A percentile compares a stretch with the other conserved stretches of the same genome.
Evolutionary conservation across 345 rosid genomes (phyloP).

Genomic region (Pistacia atlantica): DNA sequence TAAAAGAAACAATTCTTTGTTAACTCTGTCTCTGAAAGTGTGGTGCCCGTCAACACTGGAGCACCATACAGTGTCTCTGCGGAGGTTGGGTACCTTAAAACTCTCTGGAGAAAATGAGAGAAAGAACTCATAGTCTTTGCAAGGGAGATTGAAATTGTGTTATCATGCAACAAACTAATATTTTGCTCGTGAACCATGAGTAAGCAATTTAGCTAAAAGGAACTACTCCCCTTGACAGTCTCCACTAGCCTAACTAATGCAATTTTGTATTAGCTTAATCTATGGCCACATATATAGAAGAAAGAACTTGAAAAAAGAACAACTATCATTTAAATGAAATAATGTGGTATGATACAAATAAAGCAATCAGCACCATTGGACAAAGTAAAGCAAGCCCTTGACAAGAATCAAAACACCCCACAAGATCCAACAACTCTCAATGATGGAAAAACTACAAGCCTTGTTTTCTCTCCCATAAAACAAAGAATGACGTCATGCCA

Average conservation of each 20-base stretch:
- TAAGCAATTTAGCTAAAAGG: background rate
- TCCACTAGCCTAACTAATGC: background rate
- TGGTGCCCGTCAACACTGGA: background rate
- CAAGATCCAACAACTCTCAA: no score
- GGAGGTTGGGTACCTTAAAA: background rate
- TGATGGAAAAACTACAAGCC: no score
- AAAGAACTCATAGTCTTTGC: background rate
- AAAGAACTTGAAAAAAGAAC: background rate
- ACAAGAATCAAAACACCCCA: no score
- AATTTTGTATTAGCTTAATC: background rate
- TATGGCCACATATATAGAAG: background rate
- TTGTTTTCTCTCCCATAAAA: no score
- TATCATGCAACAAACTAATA: background rate
- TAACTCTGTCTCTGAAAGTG: background rate
- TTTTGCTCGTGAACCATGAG: no score
- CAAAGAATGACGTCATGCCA: no score
- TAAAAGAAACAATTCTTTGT: background rate
- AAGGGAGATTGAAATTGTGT: background rate
- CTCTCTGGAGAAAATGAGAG: background rate
- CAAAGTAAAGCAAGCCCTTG: background rate
- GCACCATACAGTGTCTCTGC: background rate
- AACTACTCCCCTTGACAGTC: background rate
- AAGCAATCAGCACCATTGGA: background rate
- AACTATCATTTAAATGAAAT: background rate
- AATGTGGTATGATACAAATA: background rate